Conservation (phyloP, 495 filamentous ascomycete species). For the Neurospora sp. region DNA sequence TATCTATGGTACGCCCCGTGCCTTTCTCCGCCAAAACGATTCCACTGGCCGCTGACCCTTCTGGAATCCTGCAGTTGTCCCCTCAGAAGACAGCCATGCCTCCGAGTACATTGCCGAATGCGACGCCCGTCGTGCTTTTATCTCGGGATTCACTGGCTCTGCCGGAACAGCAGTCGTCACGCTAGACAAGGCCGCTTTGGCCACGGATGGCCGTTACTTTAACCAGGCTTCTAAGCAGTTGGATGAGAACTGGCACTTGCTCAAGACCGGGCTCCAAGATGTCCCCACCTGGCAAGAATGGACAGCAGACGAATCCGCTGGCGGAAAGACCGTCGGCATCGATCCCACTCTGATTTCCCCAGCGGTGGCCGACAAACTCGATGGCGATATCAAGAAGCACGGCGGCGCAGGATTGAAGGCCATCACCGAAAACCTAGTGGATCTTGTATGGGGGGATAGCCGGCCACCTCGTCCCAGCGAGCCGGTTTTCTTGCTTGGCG, state of each 20-base stretch:
- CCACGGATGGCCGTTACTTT: constrained; percentile 97
- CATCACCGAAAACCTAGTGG: constrained; percentile 73
- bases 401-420: constrained; percentile 66
- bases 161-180: constrained; percentile 89
- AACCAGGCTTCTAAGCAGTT: constrained; percentile 93
- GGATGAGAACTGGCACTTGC: constrained; percentile 79
- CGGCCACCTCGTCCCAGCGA: constrained; percentile 69
- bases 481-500: constrained; percentile 55
- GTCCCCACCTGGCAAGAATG: constrained; percentile 98
- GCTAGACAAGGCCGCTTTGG: constrained; percentile 73
- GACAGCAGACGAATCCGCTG: constrained; percentile 76
- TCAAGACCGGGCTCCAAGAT: constrained; percentile 89
- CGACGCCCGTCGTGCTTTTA: constrained; percentile 85
- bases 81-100: constrained; percentile 94
- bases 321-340: constrained; percentile 79
- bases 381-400: constrained; percentile 79
- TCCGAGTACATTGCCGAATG: constrained; percentile 96
- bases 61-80: constrained; percentile 55
- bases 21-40: background rate
- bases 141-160: constrained; percentile 91
- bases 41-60: constrained; percentile 4
- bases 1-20: constrained; percentile 70
- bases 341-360: constrained; percentile 84
- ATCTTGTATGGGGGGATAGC: constrained; percentile 70
- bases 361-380: constrained; percentile 74